Base-by-base conservation (phyloP, 2,329 filamentous ascomycete genomes). In the Alternaria dauci region DNA sequence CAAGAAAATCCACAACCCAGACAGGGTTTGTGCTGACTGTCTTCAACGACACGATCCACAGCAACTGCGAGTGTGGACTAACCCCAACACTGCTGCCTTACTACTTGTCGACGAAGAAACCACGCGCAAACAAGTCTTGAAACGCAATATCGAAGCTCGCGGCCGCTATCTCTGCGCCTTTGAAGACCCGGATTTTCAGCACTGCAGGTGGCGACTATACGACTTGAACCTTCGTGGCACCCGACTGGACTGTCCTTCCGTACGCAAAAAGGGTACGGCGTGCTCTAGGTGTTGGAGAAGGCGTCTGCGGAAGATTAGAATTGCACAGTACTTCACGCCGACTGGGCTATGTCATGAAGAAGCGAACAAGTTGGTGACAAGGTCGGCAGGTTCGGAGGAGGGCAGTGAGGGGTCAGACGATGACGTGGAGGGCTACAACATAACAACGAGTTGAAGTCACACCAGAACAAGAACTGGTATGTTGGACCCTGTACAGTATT, bases 321-420 rank as follows among this genome's bases (percentile, higher is more conserved):
- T 71, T 18, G 57, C 70, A 28, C 67, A 73, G 44, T 68, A 71
- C 54, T 72, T 75, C 52, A 73, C 70, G 43, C 68, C 71, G 18
- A 67, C 62, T 16, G 71, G 71, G 48, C 54, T 74, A 16, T 73
- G 71, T 55, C 71, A 74, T 69, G 71, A 74, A 53, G 67, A 72
- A 61, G 68, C 63, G 28, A 68, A 71, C 41, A 70, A 59, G 52
- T 28, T 52, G 39, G 61, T 68, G 23, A 66, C 56, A 51, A 66
- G 62, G 62, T 56, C 51, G 61, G 63, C 61, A 61, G 62, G 55
- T 34, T 47, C 55, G 48, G 62, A 62, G 61, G 66, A 63, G 53
- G 58, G 55, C 43, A 61, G 42, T 54, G 65, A 69, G 25, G 66
- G 41, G 28, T 65, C 44, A 11, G 69, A 71, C 34, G 67, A 73